phyloP scores from a whole-genome alignment of 2,329 filamentous ascomycete species.

The Talaromyces sp. region DNA sequence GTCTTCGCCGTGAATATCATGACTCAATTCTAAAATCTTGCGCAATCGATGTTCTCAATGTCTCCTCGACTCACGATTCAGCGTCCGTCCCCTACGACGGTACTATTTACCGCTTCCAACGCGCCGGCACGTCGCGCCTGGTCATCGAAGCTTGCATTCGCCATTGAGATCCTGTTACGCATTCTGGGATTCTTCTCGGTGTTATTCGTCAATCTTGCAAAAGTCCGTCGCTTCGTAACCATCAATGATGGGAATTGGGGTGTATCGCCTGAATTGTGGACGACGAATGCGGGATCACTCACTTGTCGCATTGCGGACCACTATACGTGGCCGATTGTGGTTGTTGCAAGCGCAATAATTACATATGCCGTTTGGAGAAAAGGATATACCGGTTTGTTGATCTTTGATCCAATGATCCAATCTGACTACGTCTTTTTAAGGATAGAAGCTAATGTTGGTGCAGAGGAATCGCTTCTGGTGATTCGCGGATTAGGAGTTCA shows the following conservation, averaged over 20 bases:
- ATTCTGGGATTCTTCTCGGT: constrained; percentile 42
- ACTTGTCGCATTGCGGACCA: constrained; percentile 36
- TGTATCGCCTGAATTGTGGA: constrained; percentile 33
- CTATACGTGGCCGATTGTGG: constrained; percentile 43
- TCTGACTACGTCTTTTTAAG: not conserved
- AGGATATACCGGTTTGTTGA: constrained; percentile 49
- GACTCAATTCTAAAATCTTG: not conserved
- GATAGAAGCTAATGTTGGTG: constrained; percentile 34
- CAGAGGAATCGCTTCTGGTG: constrained; percentile 80
- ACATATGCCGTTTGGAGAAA: constrained; percentile 46
- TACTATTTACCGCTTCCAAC: constrained; percentile 87
- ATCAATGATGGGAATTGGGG: constrained; percentile 26
- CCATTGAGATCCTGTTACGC: constrained; percentile 45
- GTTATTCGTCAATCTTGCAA: constrained; percentile 35
- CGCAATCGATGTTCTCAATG: constrained; percentile 45
- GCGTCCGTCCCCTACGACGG: constrained; percentile 77
- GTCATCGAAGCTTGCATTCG: constrained; percentile 44
- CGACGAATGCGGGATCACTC: constrained; percentile 30
- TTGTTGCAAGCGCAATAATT: constrained; percentile 36
- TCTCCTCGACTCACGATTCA: constrained; percentile 49
- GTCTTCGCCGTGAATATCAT: not conserved
- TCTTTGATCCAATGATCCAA: not conserved
- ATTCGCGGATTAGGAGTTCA: constrained; percentile 88
- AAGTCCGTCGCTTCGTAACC: constrained; percentile 30
- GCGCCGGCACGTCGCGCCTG: constrained; percentile 53